These are phyloP conservation scores for Excoecaria agallocha DNA, from an alignment of 345 rosid species.

Conservation along the genomic window DNA sequence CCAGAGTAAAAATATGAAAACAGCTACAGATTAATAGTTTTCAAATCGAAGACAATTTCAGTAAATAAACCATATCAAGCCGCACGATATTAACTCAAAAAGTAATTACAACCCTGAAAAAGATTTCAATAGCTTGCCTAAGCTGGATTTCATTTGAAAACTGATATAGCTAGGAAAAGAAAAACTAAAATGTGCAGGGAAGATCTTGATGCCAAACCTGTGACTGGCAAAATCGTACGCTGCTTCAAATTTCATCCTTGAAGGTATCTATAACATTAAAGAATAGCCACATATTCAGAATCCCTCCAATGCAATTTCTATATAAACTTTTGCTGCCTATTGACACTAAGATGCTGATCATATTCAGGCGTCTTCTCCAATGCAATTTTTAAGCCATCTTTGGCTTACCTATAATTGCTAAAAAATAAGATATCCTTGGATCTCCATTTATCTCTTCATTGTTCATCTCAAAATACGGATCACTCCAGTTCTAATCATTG, in stretches of 20 bases:
- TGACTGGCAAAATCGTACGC: background rate
- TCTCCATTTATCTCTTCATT: background rate
- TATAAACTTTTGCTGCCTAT: background rate
- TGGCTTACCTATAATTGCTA: background rate
- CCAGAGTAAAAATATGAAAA: background rate
- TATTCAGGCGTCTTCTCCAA: background rate
- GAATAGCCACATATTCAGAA: background rate
- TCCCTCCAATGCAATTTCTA: background rate
- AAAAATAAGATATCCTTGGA: background rate
- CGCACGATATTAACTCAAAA: conserved; percentile 4
- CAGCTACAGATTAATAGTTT: background rate
- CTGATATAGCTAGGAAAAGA: background rate
- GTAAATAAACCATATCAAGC: conserved; percentile 1
- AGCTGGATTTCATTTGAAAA: background rate
- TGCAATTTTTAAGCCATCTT: conserved; percentile 7
- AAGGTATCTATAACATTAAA: background rate
- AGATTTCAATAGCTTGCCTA: background rate
- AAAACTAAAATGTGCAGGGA: background rate
- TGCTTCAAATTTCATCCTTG: background rate
- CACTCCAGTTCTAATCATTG: conserved; percentile 14
- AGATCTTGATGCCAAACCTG: conserved; percentile 6
- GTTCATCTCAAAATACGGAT: background rate
- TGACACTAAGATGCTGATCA: background rate
- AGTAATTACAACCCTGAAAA: conserved; percentile 1
- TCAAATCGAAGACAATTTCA: background rate